Base-by-base conservation (phyloP, 148 eudicot species). In the Chenopodium berlandieri region DNA sequence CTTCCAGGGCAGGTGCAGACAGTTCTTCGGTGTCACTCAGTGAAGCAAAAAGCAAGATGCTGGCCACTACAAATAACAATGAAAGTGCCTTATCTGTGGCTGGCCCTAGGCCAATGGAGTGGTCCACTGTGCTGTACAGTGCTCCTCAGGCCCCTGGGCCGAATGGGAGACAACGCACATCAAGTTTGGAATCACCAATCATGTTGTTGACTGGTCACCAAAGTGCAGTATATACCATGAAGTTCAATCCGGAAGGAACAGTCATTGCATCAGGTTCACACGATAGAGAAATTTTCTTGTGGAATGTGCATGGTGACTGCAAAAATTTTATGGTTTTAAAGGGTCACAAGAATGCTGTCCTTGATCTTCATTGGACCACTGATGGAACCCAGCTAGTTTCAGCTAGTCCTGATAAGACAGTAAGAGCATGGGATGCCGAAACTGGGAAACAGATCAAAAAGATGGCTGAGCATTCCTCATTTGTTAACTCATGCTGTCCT, bases 361-460 rank as follows among this genome's bases (percentile, higher is more conserved):
- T 95, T 82, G 99, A 96, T 81, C 97, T 96, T 78, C 94, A 95
- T 77, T 95, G 99, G 99, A 92, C 92, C 16, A 86, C 97, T 9
- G 99, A 95, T 81, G 99, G 99, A 37, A 84, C 91, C 1, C 97
- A 92, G 84, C 86, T 95, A 78, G 86, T 95, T 75, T 95, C 99
- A 10, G 94, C 97, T 52, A 95, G 99, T 82, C 97, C 99, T 14
- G 97, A 95, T 80, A 95, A 92, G 82, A 95, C 97, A 1, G 81
- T 95, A 46, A 83, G 99, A 76, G 99, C 99, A 77, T 95, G 99
- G 99, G 97, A 93, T 72, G 95, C 94, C 0, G 99, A 95, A 82
- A 92, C 99, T 0, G 99, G 97, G 22, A 93, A 94, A 66, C 99
- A 95, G 79, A 86, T 93, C 11, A 95, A 95, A 81, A 95, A 94